These are phyloP conservation scores for Candida sp. DNA, from an alignment of 1,139 yeast genomes.

Conservation along the genomic window DNA sequence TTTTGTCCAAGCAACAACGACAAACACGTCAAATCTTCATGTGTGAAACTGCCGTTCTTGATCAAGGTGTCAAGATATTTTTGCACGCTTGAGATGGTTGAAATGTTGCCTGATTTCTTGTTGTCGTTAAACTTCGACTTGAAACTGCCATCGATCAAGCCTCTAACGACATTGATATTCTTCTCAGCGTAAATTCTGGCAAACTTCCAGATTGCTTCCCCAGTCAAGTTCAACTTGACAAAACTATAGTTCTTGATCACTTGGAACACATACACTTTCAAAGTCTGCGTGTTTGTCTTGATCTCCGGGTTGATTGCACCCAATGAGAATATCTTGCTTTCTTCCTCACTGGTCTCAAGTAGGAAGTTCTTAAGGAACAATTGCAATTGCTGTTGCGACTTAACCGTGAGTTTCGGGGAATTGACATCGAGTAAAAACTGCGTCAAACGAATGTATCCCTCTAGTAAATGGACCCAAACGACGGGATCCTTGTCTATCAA, in stretches of 20 bases:
- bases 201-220: conserved; percentile 68
- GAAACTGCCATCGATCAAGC: conserved; percentile 56
- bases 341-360: conserved; percentile 63
- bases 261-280: conserved; percentile 56
- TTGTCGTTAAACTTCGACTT: conserved; percentile 53
- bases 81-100: conserved; percentile 48
- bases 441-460: conserved; percentile 59
- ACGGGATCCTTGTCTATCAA: conserved; percentile 83
- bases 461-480: conserved; percentile 75
- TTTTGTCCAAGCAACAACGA: conserved; percentile 49
- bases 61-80: conserved; percentile 47
- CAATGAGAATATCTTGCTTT: conserved; percentile 61
- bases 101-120: conserved; percentile 53
- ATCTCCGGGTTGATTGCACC: conserved; percentile 78
- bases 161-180: conserved; percentile 51
- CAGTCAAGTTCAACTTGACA: conserved; percentile 56
- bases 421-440: conserved; percentile 44
- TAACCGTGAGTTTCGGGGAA: conserved; percentile 42
- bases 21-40: conserved; percentile 46
- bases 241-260: conserved; percentile 57
- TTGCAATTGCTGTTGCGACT: conserved; percentile 62
- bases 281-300: conserved; percentile 47
- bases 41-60: conserved; percentile 46
- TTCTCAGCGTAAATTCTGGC: conserved; percentile 53
- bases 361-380: conserved; percentile 60